Base-by-base conservation (phyloP, 2,329 filamentous ascomycete species). In the Cladophialophora carrionii region DNA sequence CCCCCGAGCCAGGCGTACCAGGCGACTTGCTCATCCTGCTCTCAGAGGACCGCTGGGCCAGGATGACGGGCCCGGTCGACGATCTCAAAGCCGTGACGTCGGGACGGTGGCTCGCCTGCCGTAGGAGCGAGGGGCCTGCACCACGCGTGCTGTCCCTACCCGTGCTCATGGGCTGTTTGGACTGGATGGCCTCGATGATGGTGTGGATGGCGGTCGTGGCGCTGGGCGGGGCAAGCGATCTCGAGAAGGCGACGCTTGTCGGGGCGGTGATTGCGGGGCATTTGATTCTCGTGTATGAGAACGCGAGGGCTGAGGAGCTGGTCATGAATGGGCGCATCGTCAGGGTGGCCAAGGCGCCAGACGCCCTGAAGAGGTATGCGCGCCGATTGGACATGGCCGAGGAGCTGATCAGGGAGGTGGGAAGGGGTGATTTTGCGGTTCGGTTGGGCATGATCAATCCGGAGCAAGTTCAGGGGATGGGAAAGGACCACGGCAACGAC, bases 41-140 rank as follows among this genome's bases (percentile, higher is more conserved):
- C 3, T 82, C 80, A 22, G 77, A 80, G 26, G 83, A 83, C 49
- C 78, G 82, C 0, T 80, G 79, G 70, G 79, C 88, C 1, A 76
- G 82, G 12, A 78, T 89, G 49, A 79, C 81, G 31, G 87, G 87
- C 4, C 72, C 78, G 3, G 78, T 82, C 7, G 78, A 83, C 34
- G 86, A 88, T 71, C 77, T 88, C 6, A 84, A 85, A 63, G 85
- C 85, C 32, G 79, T 88, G 48, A 88, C 85, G 0, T 81, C 83
- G 2, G 82, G 83, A 2, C 71, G 79, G 31, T 88, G 85, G 86
- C 74, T 89, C 53, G 78, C 37, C 4, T 7, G 80, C 10, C 76
- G 81, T 46, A 81, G 83, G 73, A 82, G 88, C 3, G 26, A 29
- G 3, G 26, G 26, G 26, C 3, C 26, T 6, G 26, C 26, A 6